Conservation (phyloP, 2,329 filamentous ascomycete species). For the Acrodontium crateriforme region DNA sequence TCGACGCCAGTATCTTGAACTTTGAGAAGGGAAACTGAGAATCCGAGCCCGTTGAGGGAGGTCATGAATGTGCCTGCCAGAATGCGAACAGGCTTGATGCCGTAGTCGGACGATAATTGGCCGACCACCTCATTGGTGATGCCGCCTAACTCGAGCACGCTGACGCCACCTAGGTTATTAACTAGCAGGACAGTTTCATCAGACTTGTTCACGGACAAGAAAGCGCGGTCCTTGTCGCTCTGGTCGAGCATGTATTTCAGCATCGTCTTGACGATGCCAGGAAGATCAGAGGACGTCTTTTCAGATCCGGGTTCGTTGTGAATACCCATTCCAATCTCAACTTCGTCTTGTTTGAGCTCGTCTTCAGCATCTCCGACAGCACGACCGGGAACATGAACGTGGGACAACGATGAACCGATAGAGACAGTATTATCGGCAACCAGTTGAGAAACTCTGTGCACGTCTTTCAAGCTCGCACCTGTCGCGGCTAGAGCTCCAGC, state of each 20-base stretch:
- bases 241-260: slow-evolving; percentile 49
- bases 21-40: slow-evolving; percentile 54
- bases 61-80: slow-evolving; percentile 59
- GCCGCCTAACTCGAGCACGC: slow-evolving; percentile 56
- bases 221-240: slow-evolving; percentile 55
- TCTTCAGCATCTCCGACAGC: slow-evolving; percentile 41
- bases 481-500: slow-evolving; percentile 66
- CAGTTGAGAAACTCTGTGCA: slow-evolving; percentile 56
- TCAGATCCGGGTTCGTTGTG: slow-evolving; percentile 44
- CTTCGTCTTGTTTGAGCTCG: slow-evolving; percentile 45
- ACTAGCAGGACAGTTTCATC: slow-evolving; percentile 55
- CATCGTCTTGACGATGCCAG: slow-evolving; percentile 42
- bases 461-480: slow-evolving; percentile 50
- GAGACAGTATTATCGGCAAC: slow-evolving; percentile 66
- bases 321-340: slow-evolving; percentile 62
- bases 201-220: slow-evolving; percentile 45
- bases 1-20: slow-evolving; percentile 46
- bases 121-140: slow-evolving; percentile 54
- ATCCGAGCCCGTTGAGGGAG: slow-evolving; percentile 56
- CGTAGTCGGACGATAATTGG: slow-evolving; percentile 44
- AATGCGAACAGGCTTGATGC: slow-evolving; percentile 47
- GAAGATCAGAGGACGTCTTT: slow-evolving; percentile 28
- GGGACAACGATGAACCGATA: slow-evolving; percentile 72
- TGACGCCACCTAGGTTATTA: slow-evolving; percentile 65
- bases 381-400: slow-evolving; percentile 86